These are phyloP conservation scores for Phyllosticta citrichinensis DNA, from an alignment of 2,329 filamentous ascomycete genomes.

Conservation along the genomic window DNA sequence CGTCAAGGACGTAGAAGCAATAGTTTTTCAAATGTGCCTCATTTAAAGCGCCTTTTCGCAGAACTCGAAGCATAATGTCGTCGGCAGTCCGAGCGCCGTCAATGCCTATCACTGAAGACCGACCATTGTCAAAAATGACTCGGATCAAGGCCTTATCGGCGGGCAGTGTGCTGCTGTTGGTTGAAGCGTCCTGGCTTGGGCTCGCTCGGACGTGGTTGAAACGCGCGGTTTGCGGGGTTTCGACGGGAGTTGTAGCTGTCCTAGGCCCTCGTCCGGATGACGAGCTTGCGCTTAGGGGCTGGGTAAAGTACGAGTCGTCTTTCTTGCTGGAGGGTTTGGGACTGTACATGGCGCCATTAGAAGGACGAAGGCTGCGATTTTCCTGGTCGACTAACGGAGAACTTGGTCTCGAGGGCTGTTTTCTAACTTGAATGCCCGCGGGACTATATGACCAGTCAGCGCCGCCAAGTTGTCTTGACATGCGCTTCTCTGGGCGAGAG, in stretches of 20 bases:
- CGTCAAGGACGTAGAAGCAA: slow-evolving; percentile 89
- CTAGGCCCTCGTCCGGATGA: slow-evolving; percentile 24
- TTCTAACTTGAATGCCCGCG: slow-evolving; percentile 33
- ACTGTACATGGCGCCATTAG: slow-evolving; percentile 50
- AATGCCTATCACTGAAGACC: slow-evolving; percentile 89
- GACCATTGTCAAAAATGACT: slow-evolving; percentile 83
- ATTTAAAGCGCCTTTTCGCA: slow-evolving; percentile 78
- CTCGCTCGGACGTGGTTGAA: slow-evolving; percentile 64
- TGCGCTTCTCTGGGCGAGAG: slow-evolving; percentile 37
- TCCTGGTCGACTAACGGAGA: slow-evolving; percentile 59
- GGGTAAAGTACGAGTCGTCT: slow-evolving; percentile 46
- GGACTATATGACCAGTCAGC: slow-evolving; percentile 28
- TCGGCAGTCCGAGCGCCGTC: slow-evolving; percentile 84
- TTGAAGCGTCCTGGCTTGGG: slow-evolving; percentile 72
- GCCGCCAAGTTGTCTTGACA: slow-evolving; percentile 35
- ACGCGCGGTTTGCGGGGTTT: slow-evolving; percentile 38
- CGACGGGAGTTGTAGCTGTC: slow-evolving; percentile 12
- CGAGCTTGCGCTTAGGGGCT: slow-evolving; percentile 43
- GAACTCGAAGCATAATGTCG: slow-evolving; percentile 80
- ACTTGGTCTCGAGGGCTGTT: slow-evolving; percentile 55
- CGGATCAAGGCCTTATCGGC: slow-evolving; percentile 81
- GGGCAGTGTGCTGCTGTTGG: slow-evolving; percentile 67
- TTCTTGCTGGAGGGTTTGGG: slow-evolving; percentile 45
- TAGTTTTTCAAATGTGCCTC: slow-evolving; percentile 91
- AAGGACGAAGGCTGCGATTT: slow-evolving; percentile 41